Conservation (phyloP, 164 flowering plant species). For the Akebia trifoliata region DNA sequence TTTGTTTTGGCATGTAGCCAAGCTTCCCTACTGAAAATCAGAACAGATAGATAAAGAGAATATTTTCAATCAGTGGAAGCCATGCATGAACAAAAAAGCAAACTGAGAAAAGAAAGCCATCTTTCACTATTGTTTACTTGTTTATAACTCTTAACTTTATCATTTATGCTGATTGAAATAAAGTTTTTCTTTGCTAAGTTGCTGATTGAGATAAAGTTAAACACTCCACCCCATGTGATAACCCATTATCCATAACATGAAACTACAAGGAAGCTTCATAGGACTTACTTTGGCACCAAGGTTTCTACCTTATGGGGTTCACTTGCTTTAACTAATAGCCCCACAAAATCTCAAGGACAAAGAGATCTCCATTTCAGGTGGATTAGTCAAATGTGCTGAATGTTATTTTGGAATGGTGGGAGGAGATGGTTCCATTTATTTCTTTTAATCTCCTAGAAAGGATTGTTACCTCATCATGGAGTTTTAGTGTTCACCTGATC, state of each 20-base stretch:
- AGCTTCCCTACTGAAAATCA: slow-evolving; percentile 71
- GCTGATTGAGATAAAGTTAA: slow-evolving; percentile 49
- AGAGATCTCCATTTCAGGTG: slow-evolving; percentile 16
- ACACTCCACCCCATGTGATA: slow-evolving; percentile 40
- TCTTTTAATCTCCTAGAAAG: too few relatives aligned
- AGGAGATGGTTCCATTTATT: too few relatives aligned
- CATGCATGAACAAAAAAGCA: slow-evolving; percentile 46
- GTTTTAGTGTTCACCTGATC: too few relatives aligned
- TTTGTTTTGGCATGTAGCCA: slow-evolving; percentile 70
- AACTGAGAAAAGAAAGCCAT: slow-evolving; percentile 38
- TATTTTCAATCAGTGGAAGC: slow-evolving; percentile 58
- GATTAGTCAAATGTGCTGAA: slow-evolving; percentile 6
- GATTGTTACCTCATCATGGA: too few relatives aligned
- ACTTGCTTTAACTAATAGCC: slow-evolving; percentile 7
- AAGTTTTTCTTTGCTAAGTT: too few relatives aligned
- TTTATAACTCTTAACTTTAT: slow-evolving; percentile 22
- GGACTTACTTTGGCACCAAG: slow-evolving; percentile 35
- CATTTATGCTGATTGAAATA: slow-evolving; percentile 31
- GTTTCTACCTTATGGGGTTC: slow-evolving; percentile 27
- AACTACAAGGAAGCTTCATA: slow-evolving; percentile 40
- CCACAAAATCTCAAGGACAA: slow-evolving; percentile 66
- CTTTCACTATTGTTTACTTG: slow-evolving; percentile 33
- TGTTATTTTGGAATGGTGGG: too few relatives aligned
- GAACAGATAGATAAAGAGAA: slow-evolving; percentile 26
- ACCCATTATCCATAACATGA: slow-evolving; percentile 32